These are phyloP conservation scores for Immersiella caudata DNA, from an alignment of 495 filamentous ascomycete genomes.

Conservation along the genomic window DNA sequence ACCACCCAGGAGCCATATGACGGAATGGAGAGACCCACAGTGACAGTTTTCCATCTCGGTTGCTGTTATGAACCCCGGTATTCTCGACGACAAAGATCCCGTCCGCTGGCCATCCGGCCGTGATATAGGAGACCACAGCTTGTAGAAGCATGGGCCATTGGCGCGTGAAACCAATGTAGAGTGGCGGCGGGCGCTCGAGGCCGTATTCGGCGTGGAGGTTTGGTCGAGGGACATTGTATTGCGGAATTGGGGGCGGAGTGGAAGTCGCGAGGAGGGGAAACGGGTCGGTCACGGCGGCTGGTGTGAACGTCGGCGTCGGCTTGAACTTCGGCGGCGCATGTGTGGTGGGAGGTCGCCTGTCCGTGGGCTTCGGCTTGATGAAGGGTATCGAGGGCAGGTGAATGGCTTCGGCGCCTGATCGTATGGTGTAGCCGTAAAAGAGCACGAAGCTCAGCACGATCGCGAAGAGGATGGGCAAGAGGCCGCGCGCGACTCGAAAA, in stretches of 20 bases:
- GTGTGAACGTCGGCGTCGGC: constrained; percentile 35
- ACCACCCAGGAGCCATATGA: too few relatives aligned
- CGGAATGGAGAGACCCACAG: too few relatives aligned
- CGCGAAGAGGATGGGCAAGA: constrained; percentile 2
- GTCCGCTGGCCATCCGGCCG: constrained; percentile 62
- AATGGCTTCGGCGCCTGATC: constrained; percentile 24
- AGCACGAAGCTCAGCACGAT: constrained; percentile 27
- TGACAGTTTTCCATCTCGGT: constrained; percentile 52
- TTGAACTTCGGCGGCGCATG: constrained; percentile 41
- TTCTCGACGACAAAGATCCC: constrained; percentile 68
- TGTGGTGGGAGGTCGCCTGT: constrained; percentile 31
- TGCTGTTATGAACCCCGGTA: constrained; percentile 61
- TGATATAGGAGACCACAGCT: constrained; percentile 60
- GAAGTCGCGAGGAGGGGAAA: constrained; percentile 38
- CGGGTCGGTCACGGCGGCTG: constrained; percentile 39
- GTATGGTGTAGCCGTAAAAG: constrained; percentile 27
- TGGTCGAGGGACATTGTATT: constrained; percentile 43
- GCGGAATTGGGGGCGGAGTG: constrained; percentile 46
- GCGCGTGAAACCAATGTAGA: constrained; percentile 64
- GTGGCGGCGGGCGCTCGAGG: constrained; percentile 46
- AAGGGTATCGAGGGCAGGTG: constrained; percentile 28
- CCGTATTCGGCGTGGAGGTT: constrained; percentile 41
- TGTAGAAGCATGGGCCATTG: constrained; percentile 63
- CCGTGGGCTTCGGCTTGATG: constrained; percentile 24
- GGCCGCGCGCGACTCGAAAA: constrained; percentile 6